These are phyloP conservation scores for Lodderomyces pseudojiufengensis DNA, from an alignment of 1,139 yeast genomes.

Conservation along the genomic window DNA sequence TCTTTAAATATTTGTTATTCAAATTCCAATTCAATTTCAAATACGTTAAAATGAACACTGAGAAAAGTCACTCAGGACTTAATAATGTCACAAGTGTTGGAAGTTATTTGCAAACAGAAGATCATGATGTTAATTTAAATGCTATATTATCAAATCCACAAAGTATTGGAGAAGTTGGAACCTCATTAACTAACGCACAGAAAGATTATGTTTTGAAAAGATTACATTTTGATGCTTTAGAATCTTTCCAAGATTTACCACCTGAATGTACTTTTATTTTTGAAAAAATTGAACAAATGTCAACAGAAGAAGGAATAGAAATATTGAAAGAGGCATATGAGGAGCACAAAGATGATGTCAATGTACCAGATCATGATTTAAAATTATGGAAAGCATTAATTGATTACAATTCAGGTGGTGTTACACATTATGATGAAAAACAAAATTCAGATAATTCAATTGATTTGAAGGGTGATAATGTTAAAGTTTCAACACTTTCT, in stretches of 20 bases:
- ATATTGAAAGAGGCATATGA: constrained; percentile 18
- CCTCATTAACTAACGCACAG: constrained; percentile 22
- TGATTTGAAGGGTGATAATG: constrained; percentile 30
- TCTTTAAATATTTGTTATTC: no score
- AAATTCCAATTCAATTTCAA: not conserved
- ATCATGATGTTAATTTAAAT: constrained; percentile 17
- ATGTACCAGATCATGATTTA: constrained; percentile 11
- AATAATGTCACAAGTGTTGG: constrained; percentile 5
- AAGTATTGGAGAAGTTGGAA: constrained; percentile 25
- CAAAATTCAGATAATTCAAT: not conserved
- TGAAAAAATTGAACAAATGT: constrained; percentile 24
- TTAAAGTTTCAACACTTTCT: constrained; percentile 53
- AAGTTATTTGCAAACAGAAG: constrained; percentile 5
- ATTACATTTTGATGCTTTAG: constrained; percentile 25
- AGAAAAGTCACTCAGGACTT: not conserved
- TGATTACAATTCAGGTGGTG: constrained; percentile 1
- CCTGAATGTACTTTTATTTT: constrained; percentile 25
- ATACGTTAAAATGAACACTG: constrained; percentile 3
- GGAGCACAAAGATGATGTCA: constrained; percentile 21
- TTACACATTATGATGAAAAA: not conserved
- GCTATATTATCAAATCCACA: constrained; percentile 17
- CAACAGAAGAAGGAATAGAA: constrained; percentile 21
- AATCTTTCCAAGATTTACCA: constrained; percentile 25
- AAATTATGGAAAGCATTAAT: constrained; percentile 7
- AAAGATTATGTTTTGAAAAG: constrained; percentile 25